A percentile compares a stretch with the other conserved stretches of the same genome.
phyloP scores from a whole-genome alignment of 2,329 filamentous ascomycete species.

The Clonostachys chloroleuca region DNA sequence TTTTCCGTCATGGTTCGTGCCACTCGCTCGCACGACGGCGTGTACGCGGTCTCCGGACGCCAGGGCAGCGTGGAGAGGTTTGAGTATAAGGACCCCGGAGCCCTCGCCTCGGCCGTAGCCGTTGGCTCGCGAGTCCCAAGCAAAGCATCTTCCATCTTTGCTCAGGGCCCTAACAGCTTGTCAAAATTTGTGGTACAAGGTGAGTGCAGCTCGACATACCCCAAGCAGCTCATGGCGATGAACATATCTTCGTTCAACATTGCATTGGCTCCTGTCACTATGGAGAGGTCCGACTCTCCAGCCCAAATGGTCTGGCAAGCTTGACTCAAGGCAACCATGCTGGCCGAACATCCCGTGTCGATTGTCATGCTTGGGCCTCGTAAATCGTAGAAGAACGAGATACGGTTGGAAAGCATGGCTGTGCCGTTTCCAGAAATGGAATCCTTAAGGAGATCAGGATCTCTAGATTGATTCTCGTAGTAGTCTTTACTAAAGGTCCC shows the following conservation, averaged over 20 bases:
- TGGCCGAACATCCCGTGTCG: conserved; percentile 31
- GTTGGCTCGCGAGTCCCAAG: conserved; percentile 53
- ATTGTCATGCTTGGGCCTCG: conserved; percentile 22
- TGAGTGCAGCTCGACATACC: too few species aligned
- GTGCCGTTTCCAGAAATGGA: too few species aligned
- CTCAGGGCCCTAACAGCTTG: conserved; percentile 7
- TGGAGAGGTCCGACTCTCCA: conserved; percentile 36
- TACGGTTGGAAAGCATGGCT: conserved; percentile 24
- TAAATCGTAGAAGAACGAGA: conserved; percentile 29
- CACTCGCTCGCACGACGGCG: conserved; percentile 29
- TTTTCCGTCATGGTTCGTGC: conserved; percentile 34
- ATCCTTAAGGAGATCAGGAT: too few species aligned
- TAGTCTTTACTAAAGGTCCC: conserved; percentile 8
- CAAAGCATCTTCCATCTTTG: conserved; percentile 41
- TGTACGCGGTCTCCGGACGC: conserved; percentile 38
- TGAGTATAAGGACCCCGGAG: conserved; percentile 53
- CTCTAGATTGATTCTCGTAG: too few species aligned
- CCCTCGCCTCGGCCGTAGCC: conserved; percentile 65
- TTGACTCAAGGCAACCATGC: conserved; percentile 18
- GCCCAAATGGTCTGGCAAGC: conserved; percentile 25
- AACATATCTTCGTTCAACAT: too few species aligned
- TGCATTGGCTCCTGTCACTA: conserved; percentile 9
- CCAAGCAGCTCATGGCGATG: too few species aligned
- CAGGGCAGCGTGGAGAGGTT: conserved; percentile 52
- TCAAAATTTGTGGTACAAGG: too few species aligned